Base-by-base conservation (phyloP, 306 rosid species). In the Lathyrus sativus region DNA sequence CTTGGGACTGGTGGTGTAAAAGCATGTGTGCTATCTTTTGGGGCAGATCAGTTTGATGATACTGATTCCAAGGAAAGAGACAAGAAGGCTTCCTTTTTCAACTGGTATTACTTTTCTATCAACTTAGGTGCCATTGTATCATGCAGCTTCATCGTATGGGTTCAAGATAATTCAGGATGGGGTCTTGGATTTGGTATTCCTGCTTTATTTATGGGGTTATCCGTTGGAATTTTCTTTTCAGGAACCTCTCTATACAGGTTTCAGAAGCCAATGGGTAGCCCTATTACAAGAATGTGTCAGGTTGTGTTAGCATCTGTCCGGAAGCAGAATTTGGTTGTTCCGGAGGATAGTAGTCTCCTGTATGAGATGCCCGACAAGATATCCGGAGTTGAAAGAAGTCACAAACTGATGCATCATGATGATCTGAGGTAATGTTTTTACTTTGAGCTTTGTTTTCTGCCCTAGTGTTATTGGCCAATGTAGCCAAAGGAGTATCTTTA, bases 111-210 rank as follows among this genome's bases (percentile, higher is more conserved):
- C 82, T 92, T 92, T 73, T 89, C 92, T 24, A 80, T 92, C 72
- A 75, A 92, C 67, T 73, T 89, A 9, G 98, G 95, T 31, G 98
- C 96, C 58, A 78, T 92, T 37, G 54, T 83, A 48, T 88, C 98
- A 43, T 83, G 96, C 81, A 83, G 79, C 76, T 62, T 92, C 1
- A 56, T 89, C 73, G 98, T 92, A 35, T 92, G 89, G 89, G 44
- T 89, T 79, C 98, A 92, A 86, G 98, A 89, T 75, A 92, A 92
- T 77, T 87, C 81, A 12, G 96, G 96, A 31, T 92, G 96, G 98
- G 96, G 96, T 43, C 66, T 92, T 57, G 98, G 98, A 80, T 92
- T 92, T 76, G 96, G 96, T 72, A 86, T 90, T 80, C 98, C 98
- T 59, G 88, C 96, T 54, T 43, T 89, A 57, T 86, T 82, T 60